Base-by-base conservation (phyloP, 1,284 basidiomycete species). In the Athelia sp. region DNA sequence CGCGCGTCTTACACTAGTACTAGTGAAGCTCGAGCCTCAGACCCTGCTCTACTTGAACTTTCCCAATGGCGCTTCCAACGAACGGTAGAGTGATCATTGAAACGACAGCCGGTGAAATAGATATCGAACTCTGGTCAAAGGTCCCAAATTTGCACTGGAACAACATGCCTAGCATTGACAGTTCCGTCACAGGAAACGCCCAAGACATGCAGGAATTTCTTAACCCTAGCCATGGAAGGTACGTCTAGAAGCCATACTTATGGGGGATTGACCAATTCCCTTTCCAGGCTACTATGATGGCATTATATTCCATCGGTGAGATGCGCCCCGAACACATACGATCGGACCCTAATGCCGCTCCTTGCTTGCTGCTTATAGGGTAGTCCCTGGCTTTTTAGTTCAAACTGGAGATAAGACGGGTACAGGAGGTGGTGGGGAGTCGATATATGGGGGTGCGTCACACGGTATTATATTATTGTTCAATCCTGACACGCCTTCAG, bases 341-440 rank as follows among this genome's bases (percentile, higher is more conserved):
- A 29, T 36, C 50, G 15, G 36, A 49, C 8, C 36, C 14, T 36
- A 48, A 22, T 45, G n/a, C 18, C 10, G 24, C 40, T 15, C 47
- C 45, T 21, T 46, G 22, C 23, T 26, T 45, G 24, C 21, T 46
- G 46, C 38, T 35, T 14, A 8, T 50, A 88, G 87, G 13, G 75
- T 95, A 45, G 84, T 95, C 3, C 89, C 93, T 2, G 80, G 82
- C 24, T 98, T 98, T 63, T 81, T 97, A 45, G 84, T 97, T 2
- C 96, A 98, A 65, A 93, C 93, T 1, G 96, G 96, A n/a, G 96
- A 98, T 62, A 86, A 82, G 50, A 94, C 93, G 0, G 93, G 93
- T 0, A 94, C 91, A 0, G 96, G 96, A 1, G 82, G 71, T 3
- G 94, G 95, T 3, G 95, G 95, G 56, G 93, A 94, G 63, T 93